Percentiles rank a stretch among this genome's conserved stretches.
These are phyloP conservation scores for Aspergillus aculeatus DNA, from an alignment of 2,329 filamentous ascomycete species.

Conservation along the genomic window DNA sequence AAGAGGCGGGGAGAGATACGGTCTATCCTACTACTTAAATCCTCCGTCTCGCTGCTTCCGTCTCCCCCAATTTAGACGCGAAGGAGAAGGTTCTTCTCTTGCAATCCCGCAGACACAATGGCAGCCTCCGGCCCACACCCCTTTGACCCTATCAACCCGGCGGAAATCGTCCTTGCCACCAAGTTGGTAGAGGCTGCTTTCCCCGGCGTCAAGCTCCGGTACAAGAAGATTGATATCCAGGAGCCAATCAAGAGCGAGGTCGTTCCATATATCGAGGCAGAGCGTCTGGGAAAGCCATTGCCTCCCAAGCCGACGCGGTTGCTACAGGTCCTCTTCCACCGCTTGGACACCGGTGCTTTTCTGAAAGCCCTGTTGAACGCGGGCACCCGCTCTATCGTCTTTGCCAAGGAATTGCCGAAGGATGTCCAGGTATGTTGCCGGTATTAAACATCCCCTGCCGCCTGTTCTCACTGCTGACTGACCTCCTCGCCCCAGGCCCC, in stretches of 20 bases:
- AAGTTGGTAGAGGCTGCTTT: constrained; percentile 39
- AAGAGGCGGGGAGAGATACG: too few species aligned
- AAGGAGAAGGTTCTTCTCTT: too few species aligned
- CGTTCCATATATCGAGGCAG: constrained; percentile 62
- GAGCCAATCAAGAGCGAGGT: constrained; percentile 62
- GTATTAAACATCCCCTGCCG: too few species aligned
- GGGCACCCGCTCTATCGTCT: constrained; percentile 36
- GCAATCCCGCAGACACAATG: constrained; percentile 2
- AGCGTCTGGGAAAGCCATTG: constrained; percentile 53
- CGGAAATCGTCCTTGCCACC: constrained; percentile 42
- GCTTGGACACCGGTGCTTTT: constrained; percentile 44
- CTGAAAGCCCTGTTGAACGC: constrained; percentile 42
- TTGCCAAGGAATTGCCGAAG: constrained; percentile 47
- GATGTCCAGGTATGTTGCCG: constrained; percentile 42
- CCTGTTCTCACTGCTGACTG: constrained; percentile 4
- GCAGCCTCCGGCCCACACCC: constrained; percentile 31
- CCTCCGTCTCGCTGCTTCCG: not conserved
- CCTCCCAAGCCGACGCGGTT: constrained; percentile 52
- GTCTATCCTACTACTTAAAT: not conserved
- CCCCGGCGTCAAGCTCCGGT: constrained; percentile 42
- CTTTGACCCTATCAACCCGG: constrained; percentile 42
- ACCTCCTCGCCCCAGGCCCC: constrained; percentile 50
- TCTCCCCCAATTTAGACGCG: too few species aligned
- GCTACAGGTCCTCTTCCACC: constrained; percentile 53
- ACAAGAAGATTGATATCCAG: constrained; percentile 67